Base-by-base conservation (phyloP, 1,284 basidiomycete genomes). In the Malassezia arunalokei region DNA sequence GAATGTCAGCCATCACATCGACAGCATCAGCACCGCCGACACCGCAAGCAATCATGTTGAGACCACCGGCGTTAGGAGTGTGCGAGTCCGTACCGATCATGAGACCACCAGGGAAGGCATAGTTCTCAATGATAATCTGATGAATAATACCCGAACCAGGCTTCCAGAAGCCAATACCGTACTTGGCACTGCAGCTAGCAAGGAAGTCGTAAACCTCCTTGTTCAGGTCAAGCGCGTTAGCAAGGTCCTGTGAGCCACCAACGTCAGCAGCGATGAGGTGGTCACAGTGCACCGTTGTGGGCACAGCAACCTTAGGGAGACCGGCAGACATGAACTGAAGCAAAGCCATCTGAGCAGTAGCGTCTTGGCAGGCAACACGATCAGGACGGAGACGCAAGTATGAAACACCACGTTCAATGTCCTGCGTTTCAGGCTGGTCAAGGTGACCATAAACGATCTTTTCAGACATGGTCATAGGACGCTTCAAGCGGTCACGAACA, bases 41-140 rank as follows among this genome's bases (percentile, higher is more conserved):
- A 83, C 92, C 92, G 74, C 90, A 92, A 51, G 92, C 92, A 74
- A 98, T 80, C 90, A 96, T 96, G 68, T 90, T 91, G 65, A 98
- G 83, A 80, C 92, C 92, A 77, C 92, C 92, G 58, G 94, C 94
- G 76, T 96, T 96, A 52, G 94, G 92, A 14, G 92, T 98, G 77
- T 98, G 94, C 49, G 92, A 96, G 78, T 98, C 92, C 59, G 92
- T 96, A 76, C 94, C 94, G 67, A 98, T 94, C 94, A 99, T 98
- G 56, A 99, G 81, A 75, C 89, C 87, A 79, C 92, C 92, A 51
- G 92, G 92, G 82, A 92, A 89, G 12, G 92, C 94, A 76, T 96
- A 96, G 80, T 98, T 96, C 77, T 98, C 92, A 67, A 96, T 81
- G 69, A 98, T 87, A 59, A 73, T 73, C 58, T 67, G 66, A 65